A percentile compares a stretch with the other conserved stretches of the same genome.
Evolutionary conservation across 2,329 filamentous ascomycete species (phyloP).

Genomic region (Fusarium subglutinans): DNA sequence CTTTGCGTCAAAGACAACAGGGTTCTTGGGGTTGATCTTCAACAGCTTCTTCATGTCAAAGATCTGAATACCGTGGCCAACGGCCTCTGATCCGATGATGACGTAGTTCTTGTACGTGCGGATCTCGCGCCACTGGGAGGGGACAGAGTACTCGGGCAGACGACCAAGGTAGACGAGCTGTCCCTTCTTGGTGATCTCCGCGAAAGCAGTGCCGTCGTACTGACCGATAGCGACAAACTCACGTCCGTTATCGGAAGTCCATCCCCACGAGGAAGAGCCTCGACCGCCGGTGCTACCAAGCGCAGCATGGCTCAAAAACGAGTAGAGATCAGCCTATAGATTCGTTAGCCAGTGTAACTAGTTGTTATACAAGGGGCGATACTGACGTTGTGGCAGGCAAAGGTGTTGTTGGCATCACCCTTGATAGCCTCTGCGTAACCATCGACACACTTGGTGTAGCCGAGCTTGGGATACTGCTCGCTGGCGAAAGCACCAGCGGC

Average conservation of each 20-base stretch:
- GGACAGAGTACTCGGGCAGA: constrained; percentile 53
- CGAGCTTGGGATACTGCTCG: constrained; percentile 49
- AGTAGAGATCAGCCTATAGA: constrained; percentile 57
- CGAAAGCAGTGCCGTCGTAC: constrained; percentile 60
- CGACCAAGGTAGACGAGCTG: constrained; percentile 58
- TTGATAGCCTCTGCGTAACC: constrained; percentile 56
- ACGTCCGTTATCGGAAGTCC: constrained; percentile 57
- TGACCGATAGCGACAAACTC: constrained; percentile 61
- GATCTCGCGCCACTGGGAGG: constrained; percentile 54
- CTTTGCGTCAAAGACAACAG: constrained; percentile 46
- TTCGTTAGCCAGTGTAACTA: background rate
- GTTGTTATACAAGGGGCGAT: fast-evolving
- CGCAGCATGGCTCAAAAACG: constrained; percentile 63
- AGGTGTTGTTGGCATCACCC: constrained; percentile 58
- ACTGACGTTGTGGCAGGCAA: constrained; percentile 56
- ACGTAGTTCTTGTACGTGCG: constrained; percentile 50
- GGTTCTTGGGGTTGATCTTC: constrained; percentile 53
- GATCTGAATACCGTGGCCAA: constrained; percentile 68
- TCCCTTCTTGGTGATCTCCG: constrained; percentile 56
- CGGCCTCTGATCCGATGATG: constrained; percentile 56
- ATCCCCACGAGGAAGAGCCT: constrained; percentile 56
- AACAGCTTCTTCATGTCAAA: constrained; percentile 68
- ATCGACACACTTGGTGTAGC: constrained; percentile 52
- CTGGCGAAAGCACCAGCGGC: constrained; percentile 48
- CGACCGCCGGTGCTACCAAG: constrained; percentile 56